Evolutionary conservation across 495 filamentous ascomycete species (phyloP), one percentile per base, ranked within the genome.

Genomic region (Penicillium paradoxum): DNA sequence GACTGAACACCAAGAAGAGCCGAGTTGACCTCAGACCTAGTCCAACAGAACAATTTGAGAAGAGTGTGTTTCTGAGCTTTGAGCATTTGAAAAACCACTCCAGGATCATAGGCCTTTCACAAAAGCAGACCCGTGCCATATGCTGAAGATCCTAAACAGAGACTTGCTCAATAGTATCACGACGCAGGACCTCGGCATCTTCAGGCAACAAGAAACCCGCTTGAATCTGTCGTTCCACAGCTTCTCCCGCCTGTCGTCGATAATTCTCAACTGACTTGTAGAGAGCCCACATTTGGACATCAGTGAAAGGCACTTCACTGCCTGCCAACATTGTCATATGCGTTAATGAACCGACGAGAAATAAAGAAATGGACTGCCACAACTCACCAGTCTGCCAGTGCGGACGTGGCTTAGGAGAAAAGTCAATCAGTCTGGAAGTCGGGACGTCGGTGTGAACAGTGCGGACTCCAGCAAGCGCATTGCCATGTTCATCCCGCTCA

Each of bases 391-490:
- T 36, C 32, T 45, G 51, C 54, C 54, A 56, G 22, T 43, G 52
- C 1, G 48, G 54, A 3, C 41, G 40, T 7, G 21, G n/a, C 24
- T 39, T 45, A 4, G 49, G 48, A 4, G 48, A 39, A 6, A 33
- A 29, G 45, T 49, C 49, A 19, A 56, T 40, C n/a, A 53, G 27
- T 11, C 30, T 33, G 0, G 37, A 15, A 11, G 36, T 24, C 11
- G 54, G 49, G n/a, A 32, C 54, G 2, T 56, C 54, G 11, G 54
- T 53, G 33, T 56, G 54, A 14, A 56, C 30, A 44, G 54, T 56
- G 15, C 54, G 30, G 3, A 56, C 40, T 2, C 54, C 54, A 18
- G 39, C 54, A 10, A 38, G 22, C 2, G 54, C 49, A 32, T 52
- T 56, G 13, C 49, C 54, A 7, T 53, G 24, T 6, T 40, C 8